Conservation (phyloP, 805 yeast genomes). For the Metschnikowia cerradonensis region DNA sequence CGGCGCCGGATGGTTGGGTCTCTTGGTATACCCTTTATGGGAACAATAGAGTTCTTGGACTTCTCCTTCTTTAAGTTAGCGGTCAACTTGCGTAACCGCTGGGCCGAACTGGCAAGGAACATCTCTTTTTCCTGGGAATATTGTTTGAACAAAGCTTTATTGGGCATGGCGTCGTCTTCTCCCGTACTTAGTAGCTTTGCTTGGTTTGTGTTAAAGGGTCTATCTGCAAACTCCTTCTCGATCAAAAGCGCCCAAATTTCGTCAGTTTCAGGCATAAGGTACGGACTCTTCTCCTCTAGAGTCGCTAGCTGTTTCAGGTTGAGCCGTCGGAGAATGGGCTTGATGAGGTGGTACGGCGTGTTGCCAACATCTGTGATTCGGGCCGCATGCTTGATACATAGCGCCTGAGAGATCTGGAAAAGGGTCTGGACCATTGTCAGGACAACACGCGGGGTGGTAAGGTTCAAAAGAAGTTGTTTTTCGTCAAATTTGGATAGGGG, state of each 20-base stretch:
- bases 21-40: slow-evolving; percentile 12
- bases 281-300: slow-evolving; percentile 43
- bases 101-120: slow-evolving; percentile 43
- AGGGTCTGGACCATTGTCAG: slow-evolving; percentile 10
- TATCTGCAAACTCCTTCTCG: slow-evolving; percentile 44
- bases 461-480: neutral
- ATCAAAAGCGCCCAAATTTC: slow-evolving; percentile 44
- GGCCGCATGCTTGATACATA: slow-evolving; percentile 15
- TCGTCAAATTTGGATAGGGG: too few relatives aligned
- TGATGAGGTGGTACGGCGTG: slow-evolving; percentile 43
- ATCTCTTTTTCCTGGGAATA: slow-evolving; percentile 40
- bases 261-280: slow-evolving; percentile 39
- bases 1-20: slow-evolving; percentile 18
- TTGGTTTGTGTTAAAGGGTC: slow-evolving; percentile 27
- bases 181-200: slow-evolving; percentile 3
- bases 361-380: slow-evolving; percentile 18
- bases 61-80: slow-evolving; percentile 37
- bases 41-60: slow-evolving; percentile 37
- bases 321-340: slow-evolving; percentile 44
- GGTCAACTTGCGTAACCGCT: slow-evolving; percentile 41
- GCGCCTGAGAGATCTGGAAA: slow-evolving; percentile 11
- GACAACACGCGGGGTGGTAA: neutral
- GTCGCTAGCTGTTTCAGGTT: slow-evolving; percentile 36
- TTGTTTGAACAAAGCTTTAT: slow-evolving; percentile 35
- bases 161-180: slow-evolving; percentile 23